Evolutionary conservation across 768 basidiomycete genomes (phyloP).

Genomic region (Trametes meyenii): DNA sequence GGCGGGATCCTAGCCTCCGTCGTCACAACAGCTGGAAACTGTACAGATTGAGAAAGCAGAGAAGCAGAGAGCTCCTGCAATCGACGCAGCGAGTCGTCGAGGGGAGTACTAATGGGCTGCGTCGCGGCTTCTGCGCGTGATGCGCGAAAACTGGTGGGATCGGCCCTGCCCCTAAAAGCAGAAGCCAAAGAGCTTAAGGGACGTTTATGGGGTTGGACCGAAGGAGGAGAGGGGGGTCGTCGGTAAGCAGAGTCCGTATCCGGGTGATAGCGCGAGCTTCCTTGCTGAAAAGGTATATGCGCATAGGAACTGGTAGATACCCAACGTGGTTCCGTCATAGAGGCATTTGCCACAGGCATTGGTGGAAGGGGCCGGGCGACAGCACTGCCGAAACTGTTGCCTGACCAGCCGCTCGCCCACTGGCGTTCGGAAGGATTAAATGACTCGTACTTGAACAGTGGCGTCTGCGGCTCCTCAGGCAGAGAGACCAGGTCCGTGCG

Average conservation of each 20-base stretch:
- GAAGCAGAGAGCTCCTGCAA: constrained; percentile 13
- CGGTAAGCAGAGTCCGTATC: too few species aligned
- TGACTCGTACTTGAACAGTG: not conserved
- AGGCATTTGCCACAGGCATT: too few species aligned
- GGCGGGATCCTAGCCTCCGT: not conserved
- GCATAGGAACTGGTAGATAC: too few species aligned
- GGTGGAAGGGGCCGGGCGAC: too few species aligned
- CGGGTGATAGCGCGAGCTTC: too few species aligned
- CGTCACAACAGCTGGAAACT: not conserved
- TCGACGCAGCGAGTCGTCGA: constrained; percentile 11
- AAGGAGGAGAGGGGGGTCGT: too few species aligned
- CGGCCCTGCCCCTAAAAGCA: too few species aligned
- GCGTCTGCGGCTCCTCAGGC: not conserved
- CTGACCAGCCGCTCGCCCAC: not conserved
- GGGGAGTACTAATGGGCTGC: not conserved
- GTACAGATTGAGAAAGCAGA: not conserved
- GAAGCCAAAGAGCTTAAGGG: not conserved
- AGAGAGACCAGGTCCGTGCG: not conserved
- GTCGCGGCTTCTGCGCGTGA: not conserved
- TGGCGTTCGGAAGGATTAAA: not conserved
- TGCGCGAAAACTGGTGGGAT: not conserved
- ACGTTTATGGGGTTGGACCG: not conserved
- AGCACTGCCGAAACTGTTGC: not conserved
- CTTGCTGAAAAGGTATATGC: too few species aligned
- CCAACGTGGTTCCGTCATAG: too few species aligned